Conservation (phyloP, 2,329 filamentous ascomycete genomes). For the Colletotrichum sp. region DNA sequence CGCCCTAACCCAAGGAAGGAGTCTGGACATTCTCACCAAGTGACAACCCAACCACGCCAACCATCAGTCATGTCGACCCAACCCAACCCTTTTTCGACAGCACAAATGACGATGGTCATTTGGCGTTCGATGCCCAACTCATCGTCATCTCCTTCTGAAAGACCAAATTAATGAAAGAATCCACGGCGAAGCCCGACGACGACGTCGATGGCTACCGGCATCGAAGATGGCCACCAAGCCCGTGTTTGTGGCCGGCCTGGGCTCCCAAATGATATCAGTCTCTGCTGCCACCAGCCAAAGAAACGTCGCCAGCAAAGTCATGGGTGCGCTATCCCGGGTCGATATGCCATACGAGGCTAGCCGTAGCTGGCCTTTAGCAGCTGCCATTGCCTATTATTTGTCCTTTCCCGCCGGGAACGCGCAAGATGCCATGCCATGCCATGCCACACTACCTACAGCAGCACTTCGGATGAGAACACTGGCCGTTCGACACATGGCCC, state of each 20-base stretch:
- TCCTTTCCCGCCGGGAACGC: conserved; percentile 16
- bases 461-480: not conserved
- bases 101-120: not conserved
- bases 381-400: not conserved
- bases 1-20: not conserved
- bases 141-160: not conserved
- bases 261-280: conserved; percentile 11
- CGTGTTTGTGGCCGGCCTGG: not conserved
- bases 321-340: conserved; percentile 16
- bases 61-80: not conserved
- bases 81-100: conserved; percentile 3
- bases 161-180: not conserved
- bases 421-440: not conserved
- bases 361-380: not conserved
- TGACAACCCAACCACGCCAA: not conserved
- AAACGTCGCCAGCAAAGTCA: conserved; percentile 20
- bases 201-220: not conserved
- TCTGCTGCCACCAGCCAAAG: conserved; percentile 8
- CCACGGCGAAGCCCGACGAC: not conserved
- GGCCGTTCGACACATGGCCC: conserved; percentile 10
- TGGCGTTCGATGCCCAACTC: conserved; percentile 10
- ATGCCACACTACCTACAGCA: not conserved
- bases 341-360: conserved; percentile 20
- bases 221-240: not conserved
- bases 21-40: not conserved